Evolutionary conservation across 371 early-diverging fungal genomes (phyloP).

Genomic region (Fennellomyces sp.): DNA sequence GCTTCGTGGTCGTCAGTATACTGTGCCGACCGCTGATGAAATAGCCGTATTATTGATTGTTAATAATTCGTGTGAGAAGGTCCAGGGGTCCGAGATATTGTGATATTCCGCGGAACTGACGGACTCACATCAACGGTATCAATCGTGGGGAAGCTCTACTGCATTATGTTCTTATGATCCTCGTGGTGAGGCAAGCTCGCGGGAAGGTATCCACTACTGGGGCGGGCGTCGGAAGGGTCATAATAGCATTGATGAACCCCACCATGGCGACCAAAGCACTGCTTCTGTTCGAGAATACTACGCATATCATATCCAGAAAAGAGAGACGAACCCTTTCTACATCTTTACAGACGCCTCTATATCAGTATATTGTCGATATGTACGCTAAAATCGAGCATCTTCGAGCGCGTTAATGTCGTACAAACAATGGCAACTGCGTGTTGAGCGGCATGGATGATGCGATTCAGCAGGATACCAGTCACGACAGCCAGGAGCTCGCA

Average conservation of each 20-base stretch:
- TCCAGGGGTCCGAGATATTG: background rate
- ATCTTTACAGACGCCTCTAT: background rate
- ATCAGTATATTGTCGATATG: background rate
- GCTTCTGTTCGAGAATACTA: background rate
- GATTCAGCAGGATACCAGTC: background rate
- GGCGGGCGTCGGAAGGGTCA: background rate
- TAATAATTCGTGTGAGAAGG: background rate
- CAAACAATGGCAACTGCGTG: background rate
- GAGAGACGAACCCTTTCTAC: background rate
- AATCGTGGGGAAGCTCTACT: constrained; percentile 1
- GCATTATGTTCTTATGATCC: constrained; percentile 6
- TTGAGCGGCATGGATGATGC: background rate
- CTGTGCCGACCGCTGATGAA: background rate
- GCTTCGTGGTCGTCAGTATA: background rate
- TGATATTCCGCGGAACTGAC: background rate
- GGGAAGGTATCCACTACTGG: background rate
- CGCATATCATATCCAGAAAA: background rate
- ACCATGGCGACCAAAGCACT: background rate
- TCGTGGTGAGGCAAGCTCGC: constrained; percentile 4
- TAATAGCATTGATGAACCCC: background rate
- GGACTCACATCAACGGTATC: background rate
- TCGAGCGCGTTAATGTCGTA: background rate
- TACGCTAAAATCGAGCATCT: background rate
- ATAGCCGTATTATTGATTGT: constrained; percentile 3
- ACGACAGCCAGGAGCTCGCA: background rate